These are phyloP conservation scores for Chromosphaera perkinsii DNA, from an alignment of 208 protist genomes.

Conservation along the genomic window DNA sequence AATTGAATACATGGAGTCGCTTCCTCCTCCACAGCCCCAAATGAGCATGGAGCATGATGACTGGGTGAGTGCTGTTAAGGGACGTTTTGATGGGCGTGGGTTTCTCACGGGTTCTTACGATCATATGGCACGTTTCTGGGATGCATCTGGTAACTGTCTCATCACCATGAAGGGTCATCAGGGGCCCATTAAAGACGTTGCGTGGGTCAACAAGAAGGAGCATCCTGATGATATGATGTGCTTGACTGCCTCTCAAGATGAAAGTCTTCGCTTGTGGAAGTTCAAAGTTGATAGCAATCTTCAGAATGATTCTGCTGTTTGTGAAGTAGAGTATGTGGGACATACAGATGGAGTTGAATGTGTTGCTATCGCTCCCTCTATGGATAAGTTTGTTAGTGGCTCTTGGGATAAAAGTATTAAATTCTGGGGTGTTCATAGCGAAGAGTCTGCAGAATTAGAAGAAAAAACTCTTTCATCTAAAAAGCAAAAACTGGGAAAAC, in stretches of 20 bases:
- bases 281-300: neutral
- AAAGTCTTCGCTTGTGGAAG: neutral
- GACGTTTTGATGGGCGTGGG: neutral
- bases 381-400: no score
- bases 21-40: constrained; percentile 2
- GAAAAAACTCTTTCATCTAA: no score
- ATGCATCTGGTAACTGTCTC: neutral
- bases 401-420: neutral
- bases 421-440: no score
- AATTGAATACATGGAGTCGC: constrained; percentile 7
- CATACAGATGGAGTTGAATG: constrained; percentile 10
- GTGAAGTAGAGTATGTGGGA: neutral
- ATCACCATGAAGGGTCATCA: neutral
- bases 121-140: neutral
- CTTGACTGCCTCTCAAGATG: constrained; percentile 12
- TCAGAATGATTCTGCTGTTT: neutral
- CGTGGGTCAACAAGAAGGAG: neutral
- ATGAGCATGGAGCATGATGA: constrained; percentile 9
- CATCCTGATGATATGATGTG: neutral
- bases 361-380: constrained; percentile 1
- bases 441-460: no score
- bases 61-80: constrained; percentile 17
- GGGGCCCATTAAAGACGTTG: neutral
- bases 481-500: no score
- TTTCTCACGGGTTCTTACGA: constrained; percentile 3